phyloP scores from a whole-genome alignment of 139 green algal genomes.

The Eudorina sp. region DNA sequence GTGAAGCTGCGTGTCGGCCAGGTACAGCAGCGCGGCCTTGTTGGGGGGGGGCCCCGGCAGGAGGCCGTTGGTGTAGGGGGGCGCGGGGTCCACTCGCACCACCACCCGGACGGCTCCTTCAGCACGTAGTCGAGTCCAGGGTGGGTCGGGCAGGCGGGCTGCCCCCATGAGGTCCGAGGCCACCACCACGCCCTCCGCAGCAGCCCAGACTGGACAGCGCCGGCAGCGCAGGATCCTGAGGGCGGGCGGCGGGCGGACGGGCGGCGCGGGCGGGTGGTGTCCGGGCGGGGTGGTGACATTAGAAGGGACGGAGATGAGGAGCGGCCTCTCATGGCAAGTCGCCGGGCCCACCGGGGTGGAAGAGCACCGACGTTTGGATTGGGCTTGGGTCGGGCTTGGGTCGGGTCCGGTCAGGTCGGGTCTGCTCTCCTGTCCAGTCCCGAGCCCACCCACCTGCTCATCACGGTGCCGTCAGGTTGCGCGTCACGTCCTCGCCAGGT shows the following conservation, averaged over 20 bases:
- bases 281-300: too few relatives aligned
- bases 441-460: slow-evolving; percentile 57
- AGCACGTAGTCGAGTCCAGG: slow-evolving; percentile 59
- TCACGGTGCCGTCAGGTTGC: slow-evolving; percentile 52
- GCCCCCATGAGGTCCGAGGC: slow-evolving; percentile 57
- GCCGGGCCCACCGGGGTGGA: too few relatives aligned
- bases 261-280: too few relatives aligned
- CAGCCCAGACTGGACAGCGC: slow-evolving; percentile 62
- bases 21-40: slow-evolving; percentile 24
- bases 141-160: slow-evolving; percentile 51
- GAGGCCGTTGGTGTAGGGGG: slow-evolving; percentile 18
- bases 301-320: too few relatives aligned
- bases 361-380: too few relatives aligned
- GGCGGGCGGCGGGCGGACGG: not conserved
- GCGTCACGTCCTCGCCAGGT: slow-evolving; percentile 55
- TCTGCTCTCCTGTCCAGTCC: too few relatives aligned
- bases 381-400: too few relatives aligned
- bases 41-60: slow-evolving; percentile 52
- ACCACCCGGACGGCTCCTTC: slow-evolving; percentile 42
- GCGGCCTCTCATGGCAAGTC: too few relatives aligned
- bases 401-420: too few relatives aligned
- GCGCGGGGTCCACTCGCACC: slow-evolving; percentile 20
- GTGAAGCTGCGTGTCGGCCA: slow-evolving; percentile 21
- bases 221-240: slow-evolving; percentile 56
- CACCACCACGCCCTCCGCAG: slow-evolving; percentile 58